Evolutionary conservation across 345 rosid genomes (phyloP), one percentile per base, ranked within the genome.

Genomic region (Aquilaria malaccensis): DNA sequence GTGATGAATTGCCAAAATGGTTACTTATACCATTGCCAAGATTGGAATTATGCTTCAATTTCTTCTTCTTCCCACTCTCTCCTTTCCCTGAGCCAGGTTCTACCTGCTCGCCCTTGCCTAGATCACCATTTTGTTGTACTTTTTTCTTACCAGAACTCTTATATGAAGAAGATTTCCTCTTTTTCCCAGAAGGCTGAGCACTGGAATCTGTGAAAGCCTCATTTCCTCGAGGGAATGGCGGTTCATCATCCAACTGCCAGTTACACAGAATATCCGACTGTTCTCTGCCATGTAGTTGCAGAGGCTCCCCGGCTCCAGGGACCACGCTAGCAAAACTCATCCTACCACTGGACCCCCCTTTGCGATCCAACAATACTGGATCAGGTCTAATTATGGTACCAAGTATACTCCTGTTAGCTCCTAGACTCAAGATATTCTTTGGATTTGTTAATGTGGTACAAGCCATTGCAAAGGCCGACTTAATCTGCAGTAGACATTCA

Each of bases 381-480:
- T 87, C 97, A 10, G 90, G 87, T 76, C 97, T 84, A 70, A 89
- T 86, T 75, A 94, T 87, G 46, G 90, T 88, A 12, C 99, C 97
- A 9, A 89, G 96, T 47, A 94, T 89, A 78, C 97, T 94, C 71
- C 90, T 67, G 70, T 79, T 77, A 30, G 88, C 82, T 14, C 90
- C 92, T 45, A 94, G 77, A 22, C 77, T 50, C 71, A 67, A 68
- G 53, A 89, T 83, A 52, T 67, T 74, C 71, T 81, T 83, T 4
- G 86, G 62, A 74, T 89, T 89, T 57, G 97, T 87, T 73, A 94
- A 79, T 11, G 87, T 83, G 14, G 79, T 52, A 66, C 71, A 79
- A 12, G 98, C 98, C 94, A 87, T 84, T 30, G 81, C 66, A 78
- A 94, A 94, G n/a, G 99, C 96, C 60, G 99, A 87, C 74, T 74